A percentile compares a stretch with the other conserved stretches of the same genome.
These are phyloP conservation scores for Cryptococcus sp. DNA, from an alignment of 1,284 basidiomycete genomes.

Conservation along the genomic window DNA sequence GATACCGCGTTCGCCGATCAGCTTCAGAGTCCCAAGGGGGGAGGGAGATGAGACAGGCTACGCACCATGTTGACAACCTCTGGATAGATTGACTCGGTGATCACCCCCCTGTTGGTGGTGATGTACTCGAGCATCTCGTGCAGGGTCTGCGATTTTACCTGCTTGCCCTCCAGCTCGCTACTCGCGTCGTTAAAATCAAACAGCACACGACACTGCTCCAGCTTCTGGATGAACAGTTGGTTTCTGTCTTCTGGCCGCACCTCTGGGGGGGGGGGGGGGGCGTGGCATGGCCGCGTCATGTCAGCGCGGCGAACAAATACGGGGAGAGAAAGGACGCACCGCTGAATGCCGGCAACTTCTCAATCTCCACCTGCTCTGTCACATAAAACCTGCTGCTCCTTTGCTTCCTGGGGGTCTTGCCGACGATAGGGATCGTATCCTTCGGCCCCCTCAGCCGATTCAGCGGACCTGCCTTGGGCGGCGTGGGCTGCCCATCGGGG, in stretches of 20 bases:
- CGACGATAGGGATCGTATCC: constrained; percentile 91
- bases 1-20: not conserved
- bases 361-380: constrained; percentile 93
- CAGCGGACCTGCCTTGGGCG: constrained; percentile 52
- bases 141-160: constrained; percentile 95
- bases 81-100: constrained; percentile 96
- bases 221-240: constrained; percentile 89
- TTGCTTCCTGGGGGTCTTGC: constrained; percentile 92
- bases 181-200: constrained; percentile 99
- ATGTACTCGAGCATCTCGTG: constrained; percentile 99
- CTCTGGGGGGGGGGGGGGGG: too few relatives aligned
- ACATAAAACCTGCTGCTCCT: constrained; percentile 93
- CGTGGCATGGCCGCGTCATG: too few relatives aligned
- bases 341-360: constrained; percentile 87
- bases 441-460: constrained; percentile 58
- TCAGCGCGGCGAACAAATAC: not conserved
- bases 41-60: constrained; percentile 14
- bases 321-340: constrained; percentile 58
- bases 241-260: constrained; percentile 83
- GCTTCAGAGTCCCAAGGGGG: too few relatives aligned
- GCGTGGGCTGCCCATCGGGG: constrained; percentile 46
- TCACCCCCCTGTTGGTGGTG: constrained; percentile 91
- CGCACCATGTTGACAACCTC: constrained; percentile 97
- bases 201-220: constrained; percentile 91
- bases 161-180: constrained; percentile 92